Percentiles rank a stretch among this genome's conserved stretches.
phyloP scores from a whole-genome alignment of 257 asterid species.

The Jasminum sambac region DNA sequence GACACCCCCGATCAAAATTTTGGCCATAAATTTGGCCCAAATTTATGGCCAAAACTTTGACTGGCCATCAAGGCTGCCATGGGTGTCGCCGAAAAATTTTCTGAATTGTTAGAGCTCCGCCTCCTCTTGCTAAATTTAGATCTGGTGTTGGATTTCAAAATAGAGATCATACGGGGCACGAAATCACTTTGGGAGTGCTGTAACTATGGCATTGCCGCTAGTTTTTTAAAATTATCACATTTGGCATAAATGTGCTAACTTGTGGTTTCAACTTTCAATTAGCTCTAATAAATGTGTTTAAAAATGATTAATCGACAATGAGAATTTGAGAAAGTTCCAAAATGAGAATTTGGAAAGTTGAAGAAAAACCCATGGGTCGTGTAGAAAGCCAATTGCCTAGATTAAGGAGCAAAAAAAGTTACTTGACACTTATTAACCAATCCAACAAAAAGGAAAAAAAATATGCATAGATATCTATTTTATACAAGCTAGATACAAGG shows the following conservation, averaged over 20 bases:
- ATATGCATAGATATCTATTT: not conserved
- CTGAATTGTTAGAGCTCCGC: no score
- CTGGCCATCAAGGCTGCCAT: no score
- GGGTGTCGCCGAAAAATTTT: no score
- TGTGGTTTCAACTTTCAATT: not conserved
- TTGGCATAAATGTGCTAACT: not conserved
- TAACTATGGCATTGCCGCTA: no score
- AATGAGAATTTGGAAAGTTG: not conserved
- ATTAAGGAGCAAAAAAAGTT: conserved; percentile 24
- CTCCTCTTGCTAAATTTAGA: no score
- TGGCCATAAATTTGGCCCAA: no score
- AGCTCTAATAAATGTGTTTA: not conserved
- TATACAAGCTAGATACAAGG: not conserved
- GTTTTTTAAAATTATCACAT: no score
- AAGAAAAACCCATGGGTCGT: conserved; percentile 40
- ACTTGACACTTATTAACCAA: not conserved
- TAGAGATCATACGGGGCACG: no score
- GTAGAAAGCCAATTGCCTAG: conserved; percentile 76
- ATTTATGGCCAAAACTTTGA: no score
- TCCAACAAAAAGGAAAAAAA: conserved; percentile 7
- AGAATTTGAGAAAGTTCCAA: not conserved
- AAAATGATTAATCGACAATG: not conserved
- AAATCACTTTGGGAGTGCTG: no score
- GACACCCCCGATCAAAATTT: no score
- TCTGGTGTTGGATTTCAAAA: no score